A percentile compares a stretch with the other conserved stretches of the same genome.
Evolutionary conservation across 257 asterid species (phyloP).

Genomic region (Lantana camara): DNA sequence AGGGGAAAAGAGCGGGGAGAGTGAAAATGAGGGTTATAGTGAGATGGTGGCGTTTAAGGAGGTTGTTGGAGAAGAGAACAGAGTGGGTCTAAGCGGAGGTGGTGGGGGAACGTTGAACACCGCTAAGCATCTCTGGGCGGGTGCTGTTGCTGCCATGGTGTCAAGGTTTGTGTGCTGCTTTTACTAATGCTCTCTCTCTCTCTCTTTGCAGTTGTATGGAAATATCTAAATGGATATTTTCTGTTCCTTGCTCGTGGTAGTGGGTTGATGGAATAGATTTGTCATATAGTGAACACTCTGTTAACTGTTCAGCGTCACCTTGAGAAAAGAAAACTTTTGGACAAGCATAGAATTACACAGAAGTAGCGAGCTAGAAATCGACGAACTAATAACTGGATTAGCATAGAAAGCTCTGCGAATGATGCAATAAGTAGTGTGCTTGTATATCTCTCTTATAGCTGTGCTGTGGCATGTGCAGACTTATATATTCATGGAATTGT

Average conservation of each 20-base stretch:
- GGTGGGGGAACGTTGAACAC: constrained; percentile 69
- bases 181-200: constrained; percentile 3
- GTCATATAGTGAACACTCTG: constrained; percentile 1
- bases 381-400: constrained; percentile 12
- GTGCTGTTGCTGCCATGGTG: constrained; percentile 95
- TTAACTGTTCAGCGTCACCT: background rate
- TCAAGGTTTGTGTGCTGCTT: constrained; percentile 42
- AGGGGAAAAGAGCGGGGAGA: constrained; percentile 42
- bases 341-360: constrained; percentile 16
- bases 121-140: constrained; percentile 96
- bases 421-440: constrained; percentile 12
- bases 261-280: constrained; percentile 2
- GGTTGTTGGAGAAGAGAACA: constrained; percentile 36
- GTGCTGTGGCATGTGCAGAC: background rate
- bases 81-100: constrained; percentile 33
- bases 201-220: constrained; percentile 7
- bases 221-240: background rate
- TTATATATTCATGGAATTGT: constrained; percentile 6
- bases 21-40: constrained; percentile 37
- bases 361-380: background rate
- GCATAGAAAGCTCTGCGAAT: background rate
- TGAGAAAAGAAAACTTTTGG: background rate
- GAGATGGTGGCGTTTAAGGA: constrained; percentile 39
- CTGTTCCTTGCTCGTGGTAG: constrained; percentile 7
- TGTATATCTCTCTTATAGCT: background rate